These are phyloP conservation scores for Ogataea kodamae DNA, from an alignment of 805 yeast species.

Conservation along the genomic window DNA sequence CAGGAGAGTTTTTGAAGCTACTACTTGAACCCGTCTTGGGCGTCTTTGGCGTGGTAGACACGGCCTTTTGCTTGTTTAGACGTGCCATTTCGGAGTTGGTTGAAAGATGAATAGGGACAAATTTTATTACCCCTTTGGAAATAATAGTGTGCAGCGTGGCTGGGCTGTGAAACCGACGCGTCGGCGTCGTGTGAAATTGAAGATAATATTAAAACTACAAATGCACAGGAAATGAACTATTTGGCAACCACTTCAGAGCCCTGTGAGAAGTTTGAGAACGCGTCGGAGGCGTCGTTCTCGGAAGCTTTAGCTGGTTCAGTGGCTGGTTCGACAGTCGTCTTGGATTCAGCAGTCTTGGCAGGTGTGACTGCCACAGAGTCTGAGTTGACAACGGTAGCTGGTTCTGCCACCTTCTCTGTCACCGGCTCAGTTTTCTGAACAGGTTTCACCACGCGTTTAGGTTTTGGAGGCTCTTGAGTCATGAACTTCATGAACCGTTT, in stretches of 20 bases:
- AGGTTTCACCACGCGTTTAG: conserved; percentile 5
- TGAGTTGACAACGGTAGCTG: too few species aligned
- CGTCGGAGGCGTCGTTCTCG: conserved; percentile 13
- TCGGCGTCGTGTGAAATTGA: conserved; percentile 1
- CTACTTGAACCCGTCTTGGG: conserved; percentile 13
- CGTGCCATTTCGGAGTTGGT: conserved; percentile 20
- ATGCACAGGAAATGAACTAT: conserved; percentile 12
- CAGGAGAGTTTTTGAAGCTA: conserved; percentile 17
- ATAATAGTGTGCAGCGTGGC: conserved; percentile 13
- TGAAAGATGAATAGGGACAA: conserved; percentile 7
- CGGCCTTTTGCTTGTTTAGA: conserved; percentile 21
- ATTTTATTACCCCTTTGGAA: conserved; percentile 12
- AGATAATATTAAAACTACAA: conserved; percentile 3
- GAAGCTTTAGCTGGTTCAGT: conserved; percentile 8
- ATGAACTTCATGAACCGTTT: conserved; percentile 23
- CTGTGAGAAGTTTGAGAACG: conserved; percentile 45
- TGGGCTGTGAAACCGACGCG: conserved; percentile 12
- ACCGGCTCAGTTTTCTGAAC: too few species aligned
- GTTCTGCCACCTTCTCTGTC: conserved; percentile 15
- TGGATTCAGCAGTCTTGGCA: too few species aligned
- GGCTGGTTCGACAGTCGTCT: conserved; percentile 9
- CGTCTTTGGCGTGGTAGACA: conserved; percentile 18
- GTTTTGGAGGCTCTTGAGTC: conserved; percentile 23
- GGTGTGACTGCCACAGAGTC: too few species aligned
- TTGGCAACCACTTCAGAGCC: conserved; percentile 34